Base-by-base conservation (phyloP, 805 yeast species). In the Jamesozyma spencerorum region DNA sequence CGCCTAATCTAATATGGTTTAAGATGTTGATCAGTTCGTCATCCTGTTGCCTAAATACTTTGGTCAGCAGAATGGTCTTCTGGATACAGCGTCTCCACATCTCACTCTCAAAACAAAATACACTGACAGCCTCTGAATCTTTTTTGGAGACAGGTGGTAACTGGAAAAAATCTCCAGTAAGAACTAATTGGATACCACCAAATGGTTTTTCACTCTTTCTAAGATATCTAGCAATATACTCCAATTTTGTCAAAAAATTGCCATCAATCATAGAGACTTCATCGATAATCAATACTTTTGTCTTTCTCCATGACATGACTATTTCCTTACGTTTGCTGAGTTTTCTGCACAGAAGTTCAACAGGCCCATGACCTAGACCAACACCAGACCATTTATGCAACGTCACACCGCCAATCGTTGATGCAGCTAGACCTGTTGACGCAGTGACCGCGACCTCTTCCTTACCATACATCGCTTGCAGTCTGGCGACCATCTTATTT, bases 151-250 rank as follows among this genome's bases (percentile, higher is more conserved):
- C 94, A 0, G 98, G 98, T 1, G 98, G 98, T 34, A 92, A 68
- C 63, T 92, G 98, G 61, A 82, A 88, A 57, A 90, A 88, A 63
- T 92, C 98, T n/a, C 98, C 98, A 3, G 94, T 82, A 28, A 88
- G 62, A 11, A 92, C 75, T 13, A 92, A 50, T 54, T 92, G 98
- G 34, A 92, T 80, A 0, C 98, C 98, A 4, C 98, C 98, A 69
- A 92, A 92, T 0, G 97, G 96, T 37, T 47, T 49, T 12, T 65
- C 58, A 18, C 48, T 61, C 18, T 62, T 66, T 30, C 80, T 70
- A 4, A 84, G 60, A 1, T 51, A 53, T 48, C 81, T 70, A 0
- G 92, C 97, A 29, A 90, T 62, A 10, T 55, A 63, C 45, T 86
- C 83, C 38, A 92, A 66, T 53, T 86, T 86, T 36, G 81, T 82